A percentile compares a stretch with the other conserved stretches of the same genome.
Evolutionary conservation across 2,329 filamentous ascomycete genomes (phyloP).

Genomic region (Helotiales sp.): DNA sequence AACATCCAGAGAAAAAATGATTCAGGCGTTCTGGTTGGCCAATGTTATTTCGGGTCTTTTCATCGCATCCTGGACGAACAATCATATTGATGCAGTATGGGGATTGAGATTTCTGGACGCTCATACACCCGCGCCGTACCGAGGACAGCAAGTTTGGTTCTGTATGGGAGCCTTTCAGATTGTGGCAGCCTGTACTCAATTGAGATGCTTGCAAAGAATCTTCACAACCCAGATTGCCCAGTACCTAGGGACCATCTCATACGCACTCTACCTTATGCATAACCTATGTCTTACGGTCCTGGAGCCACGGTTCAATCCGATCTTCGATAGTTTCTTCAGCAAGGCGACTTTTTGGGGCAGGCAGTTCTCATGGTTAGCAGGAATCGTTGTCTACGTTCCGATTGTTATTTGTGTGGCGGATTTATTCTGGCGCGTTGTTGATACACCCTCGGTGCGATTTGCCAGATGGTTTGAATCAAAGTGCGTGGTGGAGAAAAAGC

Average conservation of each 20-base stretch:
- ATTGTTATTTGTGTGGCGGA: slow-evolving; percentile 59
- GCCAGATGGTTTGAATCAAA: slow-evolving; percentile 52
- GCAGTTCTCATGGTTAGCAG: slow-evolving; percentile 43
- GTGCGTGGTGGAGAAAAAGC: slow-evolving; percentile 35
- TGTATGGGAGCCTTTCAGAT: slow-evolving; percentile 41
- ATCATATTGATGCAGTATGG: slow-evolving; percentile 34
- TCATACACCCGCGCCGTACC: slow-evolving; percentile 37
- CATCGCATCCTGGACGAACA: slow-evolving; percentile 41
- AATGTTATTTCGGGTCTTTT: slow-evolving; percentile 38
- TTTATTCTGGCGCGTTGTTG: slow-evolving; percentile 62
- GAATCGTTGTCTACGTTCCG: slow-evolving; percentile 50
- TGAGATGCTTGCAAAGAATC: slow-evolving; percentile 47
- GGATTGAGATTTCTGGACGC: slow-evolving; percentile 32
- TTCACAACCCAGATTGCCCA: slow-evolving; percentile 56
- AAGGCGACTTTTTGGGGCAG: slow-evolving; percentile 33
- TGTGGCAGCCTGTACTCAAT: slow-evolving; percentile 42
- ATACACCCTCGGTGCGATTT: slow-evolving; percentile 55
- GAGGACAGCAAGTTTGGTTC: slow-evolving; percentile 40
- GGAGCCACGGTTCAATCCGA: slow-evolving; percentile 35
- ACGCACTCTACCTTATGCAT: slow-evolving; percentile 63
- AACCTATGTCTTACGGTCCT: slow-evolving; percentile 52
- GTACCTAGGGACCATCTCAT: slow-evolving; percentile 62
- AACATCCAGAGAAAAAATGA: slow-evolving; percentile 14
- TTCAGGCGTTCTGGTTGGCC: slow-evolving; percentile 37
- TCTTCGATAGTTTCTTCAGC: slow-evolving; percentile 29